Evolutionary conservation across 1,284 basidiomycete genomes (phyloP), one percentile per base, ranked within the genome.

Genomic region (Dichomitus squalens): DNA sequence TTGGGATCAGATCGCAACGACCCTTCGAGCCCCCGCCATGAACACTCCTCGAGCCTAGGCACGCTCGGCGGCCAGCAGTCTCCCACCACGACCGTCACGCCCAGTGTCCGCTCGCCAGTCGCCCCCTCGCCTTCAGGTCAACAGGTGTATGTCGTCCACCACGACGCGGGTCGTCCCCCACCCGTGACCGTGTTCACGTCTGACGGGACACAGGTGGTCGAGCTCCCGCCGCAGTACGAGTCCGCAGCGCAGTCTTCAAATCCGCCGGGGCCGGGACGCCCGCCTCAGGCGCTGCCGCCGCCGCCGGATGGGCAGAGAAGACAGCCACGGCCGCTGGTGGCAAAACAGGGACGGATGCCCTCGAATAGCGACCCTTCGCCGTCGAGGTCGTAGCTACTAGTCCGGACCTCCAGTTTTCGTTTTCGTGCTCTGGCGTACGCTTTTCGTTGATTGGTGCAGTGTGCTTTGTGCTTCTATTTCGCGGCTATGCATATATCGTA

Each of bases 71-170:
- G 35, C 35, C 21, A 21, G 25, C 35, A 12, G 16, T 39, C 49
- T 14, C 36, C 49, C 7, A 12, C 33, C 0, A 16, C 21, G 21
- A n/a, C 34, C 23, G 23, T 27, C 21, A 27, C 25, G 36, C 20
- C 48, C 29, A 21, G n/a, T n/a, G 49, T 44, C 50, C 41, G 53
- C 49, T 18, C 16, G 44, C 49, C 49, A 5, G 38, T 5, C 14
- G 23, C 18, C 36, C 23, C 20, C 3, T 46, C 46, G 14, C 39
- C 52, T 1, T 31, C 47, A 2, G 38, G 20, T 25, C 44, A 47
- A 23, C 77, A 82, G 36, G 78, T 85, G 7, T 84, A 84, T 59
- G 82, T 85, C 33, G 76, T 85, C 34, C 84, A 85, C 61, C 83
- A 85, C 63, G 83, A 85, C 60, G 78, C 73, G 16, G 81, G 83